phyloP scores from a whole-genome alignment of 2,329 filamentous ascomycete species.

The Aspergillus tamarii region DNA sequence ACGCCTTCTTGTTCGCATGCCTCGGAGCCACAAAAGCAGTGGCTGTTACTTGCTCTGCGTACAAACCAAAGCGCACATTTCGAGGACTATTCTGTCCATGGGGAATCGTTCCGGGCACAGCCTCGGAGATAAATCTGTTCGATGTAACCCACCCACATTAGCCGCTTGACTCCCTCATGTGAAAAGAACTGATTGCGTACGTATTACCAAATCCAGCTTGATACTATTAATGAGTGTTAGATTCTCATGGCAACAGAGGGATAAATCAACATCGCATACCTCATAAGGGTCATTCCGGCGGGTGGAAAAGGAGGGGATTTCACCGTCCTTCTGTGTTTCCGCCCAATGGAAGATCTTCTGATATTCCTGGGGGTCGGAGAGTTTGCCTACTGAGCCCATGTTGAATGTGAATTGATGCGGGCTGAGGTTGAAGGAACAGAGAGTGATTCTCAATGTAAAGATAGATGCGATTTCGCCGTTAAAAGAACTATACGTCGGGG shows the following conservation, averaged over 20 bases:
- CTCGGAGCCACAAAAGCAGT: slow-evolving; percentile 63
- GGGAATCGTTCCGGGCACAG: slow-evolving; percentile 43
- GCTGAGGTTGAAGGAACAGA: background rate
- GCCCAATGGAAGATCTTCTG: slow-evolving; percentile 62
- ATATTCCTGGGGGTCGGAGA: slow-evolving; percentile 45
- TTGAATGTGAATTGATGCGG: slow-evolving; percentile 7
- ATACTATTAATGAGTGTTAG: slow-evolving; percentile 45
- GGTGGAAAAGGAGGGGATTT: slow-evolving; percentile 57
- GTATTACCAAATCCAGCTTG: slow-evolving; percentile 61
- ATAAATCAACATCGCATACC: slow-evolving; percentile 32
- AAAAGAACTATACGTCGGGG: background rate
- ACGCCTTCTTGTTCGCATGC: slow-evolving; percentile 60
- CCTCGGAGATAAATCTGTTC: slow-evolving; percentile 39
- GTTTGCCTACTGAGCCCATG: slow-evolving; percentile 30
- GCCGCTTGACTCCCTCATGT: slow-evolving; percentile 26
- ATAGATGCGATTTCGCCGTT: background rate
- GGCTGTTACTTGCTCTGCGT: slow-evolving; percentile 56
- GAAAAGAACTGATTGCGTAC: slow-evolving; percentile 30
- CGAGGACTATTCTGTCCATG: slow-evolving; percentile 43
- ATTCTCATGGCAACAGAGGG: background rate
- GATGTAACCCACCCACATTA: slow-evolving; percentile 25
- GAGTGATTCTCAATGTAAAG: background rate
- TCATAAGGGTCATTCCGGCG: slow-evolving; percentile 60
- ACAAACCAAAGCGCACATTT: slow-evolving; percentile 40
- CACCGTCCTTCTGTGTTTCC: slow-evolving; percentile 61